These are phyloP conservation scores for Sugiyamaella pinicola DNA, from an alignment of 1,139 yeast genomes.

Conservation along the genomic window DNA sequence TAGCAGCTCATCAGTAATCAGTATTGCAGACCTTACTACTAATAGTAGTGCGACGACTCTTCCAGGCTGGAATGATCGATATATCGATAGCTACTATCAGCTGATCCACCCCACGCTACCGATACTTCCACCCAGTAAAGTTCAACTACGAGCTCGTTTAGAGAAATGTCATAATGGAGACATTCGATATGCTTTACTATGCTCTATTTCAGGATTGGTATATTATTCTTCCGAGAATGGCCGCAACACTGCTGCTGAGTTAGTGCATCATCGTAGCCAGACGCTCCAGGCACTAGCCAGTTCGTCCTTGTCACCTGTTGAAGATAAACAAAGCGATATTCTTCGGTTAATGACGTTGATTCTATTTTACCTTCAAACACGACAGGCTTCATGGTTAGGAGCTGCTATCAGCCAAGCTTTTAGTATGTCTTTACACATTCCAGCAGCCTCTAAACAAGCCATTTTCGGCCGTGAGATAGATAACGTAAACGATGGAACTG, in stretches of 20 bases:
- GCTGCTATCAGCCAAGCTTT: constrained; percentile 43
- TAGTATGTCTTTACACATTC: constrained; percentile 33
- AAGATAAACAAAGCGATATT: constrained; percentile 28
- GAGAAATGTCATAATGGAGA: constrained; percentile 33
- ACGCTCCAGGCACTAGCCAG: constrained; percentile 14
- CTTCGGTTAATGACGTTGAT: constrained; percentile 40
- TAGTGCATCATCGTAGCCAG: constrained; percentile 16
- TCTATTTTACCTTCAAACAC: constrained; percentile 43
- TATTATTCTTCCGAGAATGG: constrained; percentile 19
- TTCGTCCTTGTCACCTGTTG: constrained; percentile 14
- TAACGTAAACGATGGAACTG: constrained; percentile 1
- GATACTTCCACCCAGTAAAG: constrained; percentile 42
- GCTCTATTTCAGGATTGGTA: constrained; percentile 33
- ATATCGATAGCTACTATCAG: constrained; percentile 44
- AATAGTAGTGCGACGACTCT: not conserved
- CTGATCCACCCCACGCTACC: constrained; percentile 47
- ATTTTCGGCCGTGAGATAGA: constrained; percentile 1
- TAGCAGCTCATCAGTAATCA: constrained; percentile 3
- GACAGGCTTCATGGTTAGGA: constrained; percentile 44
- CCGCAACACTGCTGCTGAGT: constrained; percentile 12
- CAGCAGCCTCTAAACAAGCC: constrained; percentile 4
- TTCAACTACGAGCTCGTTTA: constrained; percentile 39
- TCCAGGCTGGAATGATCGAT: constrained; percentile 41
- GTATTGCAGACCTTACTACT: constrained; percentile 13
- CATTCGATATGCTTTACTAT: constrained; percentile 31